Evolutionary conservation across 352 stramenopile species (phyloP).

Genomic region (Phytophthora pini): DNA sequence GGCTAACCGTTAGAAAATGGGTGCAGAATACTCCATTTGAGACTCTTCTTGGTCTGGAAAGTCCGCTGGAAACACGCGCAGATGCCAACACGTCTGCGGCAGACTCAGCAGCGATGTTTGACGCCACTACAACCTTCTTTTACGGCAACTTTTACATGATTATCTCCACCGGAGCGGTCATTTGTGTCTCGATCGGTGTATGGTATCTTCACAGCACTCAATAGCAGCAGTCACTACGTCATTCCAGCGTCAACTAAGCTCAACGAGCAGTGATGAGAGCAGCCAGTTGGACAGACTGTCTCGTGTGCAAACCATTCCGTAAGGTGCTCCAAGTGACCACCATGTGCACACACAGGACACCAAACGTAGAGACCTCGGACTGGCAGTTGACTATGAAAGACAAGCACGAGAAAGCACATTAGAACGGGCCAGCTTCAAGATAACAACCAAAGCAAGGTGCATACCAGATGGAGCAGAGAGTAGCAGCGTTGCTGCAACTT

Average conservation of each 20-base stretch:
- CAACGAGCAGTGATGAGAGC: slow-evolving; percentile 71
- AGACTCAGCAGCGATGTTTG: slow-evolving; percentile 17
- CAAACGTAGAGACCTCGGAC: slow-evolving; percentile 91
- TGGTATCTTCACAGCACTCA: slow-evolving; percentile 37
- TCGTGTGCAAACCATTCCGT: slow-evolving; percentile 82
- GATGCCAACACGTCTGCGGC: slow-evolving; percentile 14
- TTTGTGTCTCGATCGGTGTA: slow-evolving; percentile 22
- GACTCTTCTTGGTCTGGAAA: slow-evolving; percentile 13
- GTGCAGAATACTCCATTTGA: slow-evolving; percentile 34
- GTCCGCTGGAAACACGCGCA: background rate
- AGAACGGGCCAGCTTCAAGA: slow-evolving; percentile 1
- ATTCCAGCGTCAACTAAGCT: slow-evolving; percentile 37
- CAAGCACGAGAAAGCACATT: slow-evolving; percentile 6
- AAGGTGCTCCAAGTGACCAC: slow-evolving; percentile 87
- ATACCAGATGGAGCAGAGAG: slow-evolving; percentile 89
- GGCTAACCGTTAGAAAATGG: slow-evolving; percentile 46
- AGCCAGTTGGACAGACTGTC: slow-evolving; percentile 77
- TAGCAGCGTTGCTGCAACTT: slow-evolving; percentile 78
- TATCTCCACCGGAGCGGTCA: slow-evolving; percentile 26
- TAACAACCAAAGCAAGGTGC: slow-evolving; percentile 1
- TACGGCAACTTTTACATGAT: slow-evolving; percentile 16
- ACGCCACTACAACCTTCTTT: slow-evolving; percentile 16
- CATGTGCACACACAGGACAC: slow-evolving; percentile 92
- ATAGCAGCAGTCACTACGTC: slow-evolving; percentile 16
- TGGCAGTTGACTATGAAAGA: slow-evolving; percentile 70